Evolutionary conservation across 176 grass and related monocot genomes (phyloP), one percentile per base, ranked within the genome.

Genomic region (Pharus latifolius): DNA sequence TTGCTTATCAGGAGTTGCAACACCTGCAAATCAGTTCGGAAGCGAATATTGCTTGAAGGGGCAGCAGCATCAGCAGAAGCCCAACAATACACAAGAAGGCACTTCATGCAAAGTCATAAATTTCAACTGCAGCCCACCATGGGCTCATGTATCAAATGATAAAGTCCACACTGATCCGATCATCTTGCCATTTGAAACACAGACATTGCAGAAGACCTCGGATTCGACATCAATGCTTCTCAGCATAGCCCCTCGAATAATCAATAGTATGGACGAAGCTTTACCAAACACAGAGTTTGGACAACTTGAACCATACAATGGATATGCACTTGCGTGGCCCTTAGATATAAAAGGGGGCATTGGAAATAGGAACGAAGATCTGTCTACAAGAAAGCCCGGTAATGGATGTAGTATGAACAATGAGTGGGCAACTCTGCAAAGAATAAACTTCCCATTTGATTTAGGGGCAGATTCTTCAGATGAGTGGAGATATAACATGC

Each of bases 401-500:
- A 58, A 58, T 33, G 60, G 22, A 63, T 74, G 49, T 56, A 61
- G 27, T 70, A 33, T 38, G 5, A 49, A 53, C 50, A 70, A 56
- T 31, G 34, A 52, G 42, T 81, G 31, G 52, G 80, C 55, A 73
- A 54, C 65, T 54, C 43, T 13, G 49, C 19, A 7, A 34, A 68
- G 74, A 79, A 34, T 87, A 55, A 81, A 60, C 33, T 88, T 87
- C 40, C 83, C 81, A 46, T 83, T 92, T 78, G 77, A 82, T 72
- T 60, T 83, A 51, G 42, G 62, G 47, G 14, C 60, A 24, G 80
- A 68, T 80, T 55, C 83, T 54, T 76, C 78, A 71, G 86, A 92
- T 76, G 78, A 92, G 73, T 90, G 80, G 81, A 78, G 80, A 68
- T 53, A 74, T 50, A 88, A 77, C 65, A 70, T 90, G 79, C 31